Evolutionary conservation across 1,284 basidiomycete genomes (phyloP).

Genomic region (Ganoderma multipileum): DNA sequence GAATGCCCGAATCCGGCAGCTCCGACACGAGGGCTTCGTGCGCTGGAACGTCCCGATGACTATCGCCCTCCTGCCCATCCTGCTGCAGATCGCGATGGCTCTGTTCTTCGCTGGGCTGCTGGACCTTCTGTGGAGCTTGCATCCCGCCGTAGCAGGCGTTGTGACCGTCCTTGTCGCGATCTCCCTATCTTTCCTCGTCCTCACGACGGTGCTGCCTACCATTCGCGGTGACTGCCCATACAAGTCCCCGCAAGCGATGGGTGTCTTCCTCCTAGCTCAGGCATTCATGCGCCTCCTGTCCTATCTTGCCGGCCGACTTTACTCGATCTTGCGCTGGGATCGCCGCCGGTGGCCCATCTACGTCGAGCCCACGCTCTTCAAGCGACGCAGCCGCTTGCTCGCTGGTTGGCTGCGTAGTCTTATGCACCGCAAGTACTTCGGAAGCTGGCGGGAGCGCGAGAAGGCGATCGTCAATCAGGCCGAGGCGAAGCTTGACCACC

Average conservation of each 20-base stretch:
- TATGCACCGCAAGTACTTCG: conserved; percentile 18
- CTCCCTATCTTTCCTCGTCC: conserved; percentile 24
- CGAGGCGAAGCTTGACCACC: conserved; percentile 24
- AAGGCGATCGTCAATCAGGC: conserved; percentile 20
- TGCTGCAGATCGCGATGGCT: conserved; percentile 32
- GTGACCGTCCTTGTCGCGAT: conserved; percentile 28
- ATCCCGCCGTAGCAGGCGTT: conserved; percentile 27
- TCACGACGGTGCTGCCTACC: conserved; percentile 32
- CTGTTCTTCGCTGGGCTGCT: conserved; percentile 36
- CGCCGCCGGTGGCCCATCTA: conserved; percentile 21
- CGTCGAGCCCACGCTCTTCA: conserved; percentile 16
- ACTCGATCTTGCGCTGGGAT: conserved; percentile 19
- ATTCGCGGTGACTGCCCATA: conserved; percentile 32
- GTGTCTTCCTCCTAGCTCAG: conserved; percentile 25
- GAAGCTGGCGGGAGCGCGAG: conserved; percentile 34
- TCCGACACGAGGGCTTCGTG: conserved; percentile 31
- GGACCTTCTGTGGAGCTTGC: conserved; percentile 33
- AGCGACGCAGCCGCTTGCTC: conserved; percentile 15
- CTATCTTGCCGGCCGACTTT: conserved; percentile 13
- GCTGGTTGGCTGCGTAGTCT: conserved; percentile 19
- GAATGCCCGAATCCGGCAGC: conserved; percentile 30
- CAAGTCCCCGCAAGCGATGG: conserved; percentile 34
- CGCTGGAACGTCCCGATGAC: conserved; percentile 32
- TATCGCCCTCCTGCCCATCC: conserved; percentile 31
- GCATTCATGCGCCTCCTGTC: conserved; percentile 16